Evolutionary conservation across 192 early-diverging fungal genomes (phyloP).

Genomic region (Coemansia sp.): DNA sequence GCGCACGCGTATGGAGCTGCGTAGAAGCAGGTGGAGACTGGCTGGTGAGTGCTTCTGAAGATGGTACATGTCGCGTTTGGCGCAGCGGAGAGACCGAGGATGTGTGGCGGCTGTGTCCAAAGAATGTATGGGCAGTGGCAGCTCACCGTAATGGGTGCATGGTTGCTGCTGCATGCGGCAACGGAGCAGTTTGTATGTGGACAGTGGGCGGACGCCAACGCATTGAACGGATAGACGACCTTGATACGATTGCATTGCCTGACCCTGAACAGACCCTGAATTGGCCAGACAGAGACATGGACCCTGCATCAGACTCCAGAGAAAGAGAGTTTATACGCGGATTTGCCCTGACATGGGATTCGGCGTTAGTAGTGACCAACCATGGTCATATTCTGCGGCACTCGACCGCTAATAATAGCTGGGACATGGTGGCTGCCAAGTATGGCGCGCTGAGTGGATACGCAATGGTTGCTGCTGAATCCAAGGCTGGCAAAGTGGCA

Average conservation of each 20-base stretch:
- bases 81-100: not conserved
- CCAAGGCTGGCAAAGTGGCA: not conserved
- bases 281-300: not conserved
- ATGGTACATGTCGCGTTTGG: constrained; percentile 14
- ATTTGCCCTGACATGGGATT: not conserved
- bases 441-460: not conserved
- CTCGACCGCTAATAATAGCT: not conserved
- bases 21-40: constrained; percentile 53
- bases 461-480: constrained; percentile 2
- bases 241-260: not conserved
- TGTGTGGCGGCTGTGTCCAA: constrained; percentile 60
- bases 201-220: not conserved
- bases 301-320: not conserved
- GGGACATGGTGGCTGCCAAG: not conserved
- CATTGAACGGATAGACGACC: constrained; percentile 3
- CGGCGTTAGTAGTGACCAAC: not conserved
- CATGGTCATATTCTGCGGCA: not conserved
- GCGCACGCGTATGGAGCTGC: constrained; percentile 79
- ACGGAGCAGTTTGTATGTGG: constrained; percentile 78
- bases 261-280: not conserved
- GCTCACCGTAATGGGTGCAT: constrained; percentile 47
- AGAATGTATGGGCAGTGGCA: constrained; percentile 81
- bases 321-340: not conserved
- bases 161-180: constrained; percentile 78
- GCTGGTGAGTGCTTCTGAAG: constrained; percentile 68